These are phyloP conservation scores for Beta macrorhiza DNA, from an alignment of 179 eudicot species.

Conservation along the genomic window DNA sequence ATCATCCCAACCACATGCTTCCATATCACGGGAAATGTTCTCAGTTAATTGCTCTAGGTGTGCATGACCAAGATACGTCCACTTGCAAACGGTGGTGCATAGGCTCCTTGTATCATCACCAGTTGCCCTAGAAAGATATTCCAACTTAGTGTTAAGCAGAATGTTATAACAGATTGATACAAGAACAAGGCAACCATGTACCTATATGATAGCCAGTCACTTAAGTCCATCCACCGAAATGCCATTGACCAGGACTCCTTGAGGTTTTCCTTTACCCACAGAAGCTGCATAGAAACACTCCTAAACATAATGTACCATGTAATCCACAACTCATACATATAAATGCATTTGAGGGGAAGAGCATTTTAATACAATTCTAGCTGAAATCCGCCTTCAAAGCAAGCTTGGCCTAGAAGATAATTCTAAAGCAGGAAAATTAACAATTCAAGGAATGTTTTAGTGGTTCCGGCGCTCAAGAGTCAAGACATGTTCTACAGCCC, in stretches of 20 bases:
- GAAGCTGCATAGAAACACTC: constrained; percentile 54
- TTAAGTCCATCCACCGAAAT: constrained; percentile 98
- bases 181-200: constrained; percentile 29
- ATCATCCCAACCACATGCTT: constrained; percentile 99
- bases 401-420: not conserved
- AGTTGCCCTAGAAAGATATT: constrained; percentile 66
- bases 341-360: not conserved
- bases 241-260: constrained; percentile 97
- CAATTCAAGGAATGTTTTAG: not conserved
- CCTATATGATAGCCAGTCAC: constrained; percentile 98
- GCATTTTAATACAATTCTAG: not conserved
- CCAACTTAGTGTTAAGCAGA: not conserved
- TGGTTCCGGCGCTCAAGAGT: not conserved
- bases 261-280: constrained; percentile 96
- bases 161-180: not conserved
- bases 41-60: constrained; percentile 72
- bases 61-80: constrained; percentile 99
- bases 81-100: constrained; percentile 97
- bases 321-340: not conserved
- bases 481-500: not conserved
- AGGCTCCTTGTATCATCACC: constrained; percentile 98
- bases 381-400: not conserved
- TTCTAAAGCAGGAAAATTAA: not conserved
- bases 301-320: constrained; percentile 14
- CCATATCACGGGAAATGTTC: constrained; percentile 76